Evolutionary conservation across 495 filamentous ascomycete genomes (phyloP), one percentile per base, ranked within the genome.

Genomic region (Echria macrotheca): DNA sequence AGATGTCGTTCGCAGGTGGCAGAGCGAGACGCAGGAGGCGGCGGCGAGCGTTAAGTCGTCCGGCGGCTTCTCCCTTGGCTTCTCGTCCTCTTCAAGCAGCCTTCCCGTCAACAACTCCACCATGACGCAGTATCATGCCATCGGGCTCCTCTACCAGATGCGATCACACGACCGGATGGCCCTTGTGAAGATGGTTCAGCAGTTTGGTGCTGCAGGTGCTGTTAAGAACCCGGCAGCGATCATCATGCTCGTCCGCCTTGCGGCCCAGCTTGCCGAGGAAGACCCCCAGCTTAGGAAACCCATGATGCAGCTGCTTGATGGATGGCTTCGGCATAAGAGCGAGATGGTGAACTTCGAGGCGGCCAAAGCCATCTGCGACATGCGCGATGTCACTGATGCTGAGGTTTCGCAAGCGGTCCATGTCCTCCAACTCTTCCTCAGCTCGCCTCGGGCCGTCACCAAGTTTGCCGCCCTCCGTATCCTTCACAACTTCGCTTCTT

Each of bases 291-390:
- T 99, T 54, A 80, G 91, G 57, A 94, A 87, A 69, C 87, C 87
- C 50, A 95, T 96, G 91, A 89, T 94, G 80, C 80, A 86, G 66
- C 80, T 96, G 61, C 76, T 96, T 65, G 91, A 96, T 69, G 89
- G 91, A 58, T 96, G 90, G 91, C 78, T 96, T 60, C 81, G 93
- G 65, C 91, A 99, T 68, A 99, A 99, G 81, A 90, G 90, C 63
- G 93, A 99, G 62, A 97, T 99, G 94, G 94, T 98, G 67, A 99
- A 96, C 70, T 97, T 99, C 58, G 93, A 99, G 71, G 93, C 93
- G 44, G 94, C 93, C 18, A 97, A 97, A 75, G 89, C 91, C 17
- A 95, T 99, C 64, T 94, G 89, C 68, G 86, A 91, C 58, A 84
- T 97, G 77, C 81, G 82, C 41, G 89, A 98, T 68, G 86, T 96